Evolutionary conservation across 176 grass and related monocot species (phyloP).

Genomic region (Poa pratensis): DNA sequence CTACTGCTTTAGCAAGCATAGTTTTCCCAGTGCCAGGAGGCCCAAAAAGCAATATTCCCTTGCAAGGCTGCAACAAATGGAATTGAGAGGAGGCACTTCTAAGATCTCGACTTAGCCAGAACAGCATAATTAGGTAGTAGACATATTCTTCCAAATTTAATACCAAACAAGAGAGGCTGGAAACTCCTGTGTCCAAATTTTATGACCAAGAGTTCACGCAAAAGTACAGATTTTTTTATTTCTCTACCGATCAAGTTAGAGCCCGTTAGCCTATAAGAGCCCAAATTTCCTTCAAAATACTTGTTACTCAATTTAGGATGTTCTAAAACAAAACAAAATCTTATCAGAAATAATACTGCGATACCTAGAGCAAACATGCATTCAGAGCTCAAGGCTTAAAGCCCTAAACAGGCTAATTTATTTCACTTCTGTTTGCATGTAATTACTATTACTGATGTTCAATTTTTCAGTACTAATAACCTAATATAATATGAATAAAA

Average conservation of each 20-base stretch:
- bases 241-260: conserved; percentile 6
- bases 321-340: not conserved
- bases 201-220: not conserved
- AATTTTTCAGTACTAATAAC: conserved; percentile 3
- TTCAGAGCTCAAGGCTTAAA: conserved; percentile 12
- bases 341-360: not conserved
- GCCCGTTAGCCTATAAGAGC: conserved; percentile 16
- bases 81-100: conserved; percentile 30
- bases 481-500: conserved; percentile 25
- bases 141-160: conserved; percentile 17
- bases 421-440: not conserved
- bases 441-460: conserved; percentile 3
- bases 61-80: conserved; percentile 84
- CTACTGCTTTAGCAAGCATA: conserved; percentile 99
- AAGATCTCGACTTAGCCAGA: conserved; percentile 19
- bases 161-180: not conserved
- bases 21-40: conserved; percentile 99
- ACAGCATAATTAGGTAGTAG: not conserved
- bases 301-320: not conserved
- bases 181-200: not conserved
- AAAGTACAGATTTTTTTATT: not conserved
- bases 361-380: conserved; percentile 20
- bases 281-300: conserved; percentile 35
- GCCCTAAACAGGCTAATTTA: not conserved
- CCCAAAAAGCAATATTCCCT: conserved; percentile 99